A percentile compares a stretch with the other conserved stretches of the same genome.
phyloP scores from a whole-genome alignment of 2,329 filamentous ascomycete species.

The Colletotrichum godetiae region DNA sequence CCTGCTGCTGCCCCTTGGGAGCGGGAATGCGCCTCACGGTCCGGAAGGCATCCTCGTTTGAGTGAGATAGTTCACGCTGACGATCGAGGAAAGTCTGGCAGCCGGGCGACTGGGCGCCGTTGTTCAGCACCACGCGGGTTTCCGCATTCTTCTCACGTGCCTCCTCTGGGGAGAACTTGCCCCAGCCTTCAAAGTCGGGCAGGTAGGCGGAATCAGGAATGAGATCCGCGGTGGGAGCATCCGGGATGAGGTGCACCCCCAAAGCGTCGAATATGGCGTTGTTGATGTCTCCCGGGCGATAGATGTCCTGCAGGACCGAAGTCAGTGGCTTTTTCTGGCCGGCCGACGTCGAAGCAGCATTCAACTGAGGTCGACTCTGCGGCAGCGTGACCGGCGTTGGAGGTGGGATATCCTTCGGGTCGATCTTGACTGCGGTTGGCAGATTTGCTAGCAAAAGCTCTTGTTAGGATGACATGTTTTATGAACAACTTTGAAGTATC shows the following conservation, averaged over 20 bases:
- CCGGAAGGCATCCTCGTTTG: slow-evolving; percentile 70
- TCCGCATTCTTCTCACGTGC: slow-evolving; percentile 59
- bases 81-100: slow-evolving; percentile 69
- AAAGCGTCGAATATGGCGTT: slow-evolving; percentile 66
- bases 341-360: slow-evolving; percentile 14
- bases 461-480: slow-evolving; percentile 24
- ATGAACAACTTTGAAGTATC: too few relatives aligned
- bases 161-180: slow-evolving; percentile 59
- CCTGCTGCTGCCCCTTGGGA: slow-evolving; percentile 62
- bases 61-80: slow-evolving; percentile 64
- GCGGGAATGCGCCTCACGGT: slow-evolving; percentile 69
- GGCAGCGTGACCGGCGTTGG: slow-evolving; percentile 67
- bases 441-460: slow-evolving; percentile 40
- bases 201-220: slow-evolving; percentile 65
- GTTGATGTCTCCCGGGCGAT: slow-evolving; percentile 62
- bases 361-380: slow-evolving; percentile 47
- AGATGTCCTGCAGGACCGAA: slow-evolving; percentile 62
- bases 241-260: slow-evolving; percentile 64
- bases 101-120: slow-evolving; percentile 66
- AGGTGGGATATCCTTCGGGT: slow-evolving; percentile 65
- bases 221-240: slow-evolving; percentile 60
- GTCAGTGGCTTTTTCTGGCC: slow-evolving; percentile 54
- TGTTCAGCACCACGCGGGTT: slow-evolving; percentile 61
- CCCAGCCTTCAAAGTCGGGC: slow-evolving; percentile 66
- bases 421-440: slow-evolving; percentile 42